Conservation (phyloP, 2,329 filamentous ascomycete species). For the Beauveria rudraprayagi region DNA sequence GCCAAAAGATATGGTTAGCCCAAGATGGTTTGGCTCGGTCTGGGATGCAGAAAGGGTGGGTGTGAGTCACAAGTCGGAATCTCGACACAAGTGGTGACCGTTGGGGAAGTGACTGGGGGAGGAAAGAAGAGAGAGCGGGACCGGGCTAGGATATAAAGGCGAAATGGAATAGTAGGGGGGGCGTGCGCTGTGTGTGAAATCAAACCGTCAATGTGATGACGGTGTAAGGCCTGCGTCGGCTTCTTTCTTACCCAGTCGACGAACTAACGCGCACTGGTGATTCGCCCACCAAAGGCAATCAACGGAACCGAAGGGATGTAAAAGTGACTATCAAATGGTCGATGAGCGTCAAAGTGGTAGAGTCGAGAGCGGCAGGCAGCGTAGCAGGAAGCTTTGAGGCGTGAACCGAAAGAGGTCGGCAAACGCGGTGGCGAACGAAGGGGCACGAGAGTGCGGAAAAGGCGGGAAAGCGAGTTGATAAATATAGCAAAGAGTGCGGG, state of each 20-base stretch:
- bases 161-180: constrained; percentile 7
- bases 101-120: constrained; percentile 9
- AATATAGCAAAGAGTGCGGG: constrained; percentile 5
- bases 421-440: constrained; percentile 5
- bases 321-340: neutral
- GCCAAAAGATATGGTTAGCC: constrained; percentile 9
- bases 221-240: neutral
- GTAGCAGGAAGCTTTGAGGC: neutral
- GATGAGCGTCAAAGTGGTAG: neutral
- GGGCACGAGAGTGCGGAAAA: neutral
- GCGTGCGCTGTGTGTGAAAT: neutral
- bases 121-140: neutral
- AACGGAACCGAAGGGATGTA: neutral
- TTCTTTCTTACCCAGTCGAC: constrained; percentile 7
- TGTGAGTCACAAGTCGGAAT: constrained; percentile 26
- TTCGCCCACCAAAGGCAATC: neutral
- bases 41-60: constrained; percentile 15
- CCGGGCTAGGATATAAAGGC: neutral
- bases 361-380: neutral
- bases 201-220: neutral
- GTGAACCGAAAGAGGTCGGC: neutral
- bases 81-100: constrained; percentile 18
- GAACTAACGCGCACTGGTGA: constrained; percentile 4
- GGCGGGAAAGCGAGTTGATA: neutral
- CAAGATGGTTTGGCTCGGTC: constrained; percentile 14